Base-by-base conservation (phyloP, 2,329 filamentous ascomycete genomes). In the Blastomyces emzantsi region DNA sequence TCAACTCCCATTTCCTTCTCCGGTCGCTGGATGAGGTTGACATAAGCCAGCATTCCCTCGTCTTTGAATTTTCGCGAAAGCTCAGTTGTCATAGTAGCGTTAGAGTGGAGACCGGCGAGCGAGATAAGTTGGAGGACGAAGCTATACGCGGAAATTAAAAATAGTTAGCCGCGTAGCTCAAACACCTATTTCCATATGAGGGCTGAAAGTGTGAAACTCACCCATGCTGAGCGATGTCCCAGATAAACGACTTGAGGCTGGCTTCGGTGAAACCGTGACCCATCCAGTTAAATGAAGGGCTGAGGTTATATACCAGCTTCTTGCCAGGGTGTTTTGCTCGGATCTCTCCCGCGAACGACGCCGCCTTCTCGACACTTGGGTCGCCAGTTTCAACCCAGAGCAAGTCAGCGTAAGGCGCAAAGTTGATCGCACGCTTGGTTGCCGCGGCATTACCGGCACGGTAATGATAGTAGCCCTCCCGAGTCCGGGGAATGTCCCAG, bases 201-300 rank as follows among this genome's bases (percentile, higher is more conserved):
- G 25, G 25, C 7, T 43, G n/a, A 49, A 60, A n/a, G 28, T 25
- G 19, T 49, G 9, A 36, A 33, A 86, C 85, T 73, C 87, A 93
- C 65, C 93, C 93, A 70, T 97, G 89, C 73, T 87, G 86, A 9
- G 92, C 94, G 68, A 99, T 86, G 75, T 97, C 93, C 93, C 93
- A 97, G 70, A 99, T 90, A 76, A 99, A 99, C 6, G 85, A 91
- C 78, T 89, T 91, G 63, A 99, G 83, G 6, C 88, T 88, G 66
- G 86, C 87, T 67, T 92, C 86, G 2, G 85, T 88, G 78, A 97
- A 99, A 39, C 93, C 94, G 74, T 97, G 92, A 13, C 87, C 87
- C 86, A 95, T 94, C 94, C 94, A 99, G 82, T 99, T 97, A 83
- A 99, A 99, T 9, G 90, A 96, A 0, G 94, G 94, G 4, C 88